Evolutionary conservation across 2,329 filamentous ascomycete species (phyloP), one percentile per base, ranked within the genome.

Genomic region (Aspergillus neoniger): DNA sequence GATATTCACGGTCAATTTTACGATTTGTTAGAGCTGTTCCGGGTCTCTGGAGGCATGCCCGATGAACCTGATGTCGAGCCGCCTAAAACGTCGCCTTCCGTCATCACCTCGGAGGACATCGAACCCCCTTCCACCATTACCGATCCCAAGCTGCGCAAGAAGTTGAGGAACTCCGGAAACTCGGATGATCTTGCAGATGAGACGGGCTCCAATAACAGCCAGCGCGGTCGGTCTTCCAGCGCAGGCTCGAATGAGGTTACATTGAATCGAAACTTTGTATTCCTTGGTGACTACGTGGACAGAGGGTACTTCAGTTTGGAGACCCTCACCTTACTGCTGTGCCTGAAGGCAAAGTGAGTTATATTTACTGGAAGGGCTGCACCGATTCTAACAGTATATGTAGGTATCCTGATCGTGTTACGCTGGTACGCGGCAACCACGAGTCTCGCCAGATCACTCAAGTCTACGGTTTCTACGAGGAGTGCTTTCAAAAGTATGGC

Each of bases 1-100:
- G 95, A 99, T 75, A 98, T 99, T 64, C 95, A 99, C 79, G 95
- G 95, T 70, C 95, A 99, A 80, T 98, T 98, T 77, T 98, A 99
- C 80, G 95, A 99, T 77, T 84, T 99, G 9, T 87, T 98, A 63
- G 95, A 99, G 81, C 87, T 99, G 53, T 99, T 99, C 79, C 90
- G 93, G 57, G 94, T 99, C 43, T 92, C 94, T 50, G 95, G 95
- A 63, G 95, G 95, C 66, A 97, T 98, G 91, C 95, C 95, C 10
- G 92, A 92, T 70, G 91, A 96, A 68, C 85, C 86, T 41, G 85
- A 88, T 63, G 83, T 88, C 25, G 85, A 92, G 72, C 80, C 85
- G 14, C 89, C 90, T 15, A 85, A 87, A 69, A 89, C 88, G 10
- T 81, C 85, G 30, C 88, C 88, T 8, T 86, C 87, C 9, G 85